These are phyloP conservation scores for Ogataea polymorpha DNA, from an alignment of 805 yeast species.

Conservation along the genomic window DNA sequence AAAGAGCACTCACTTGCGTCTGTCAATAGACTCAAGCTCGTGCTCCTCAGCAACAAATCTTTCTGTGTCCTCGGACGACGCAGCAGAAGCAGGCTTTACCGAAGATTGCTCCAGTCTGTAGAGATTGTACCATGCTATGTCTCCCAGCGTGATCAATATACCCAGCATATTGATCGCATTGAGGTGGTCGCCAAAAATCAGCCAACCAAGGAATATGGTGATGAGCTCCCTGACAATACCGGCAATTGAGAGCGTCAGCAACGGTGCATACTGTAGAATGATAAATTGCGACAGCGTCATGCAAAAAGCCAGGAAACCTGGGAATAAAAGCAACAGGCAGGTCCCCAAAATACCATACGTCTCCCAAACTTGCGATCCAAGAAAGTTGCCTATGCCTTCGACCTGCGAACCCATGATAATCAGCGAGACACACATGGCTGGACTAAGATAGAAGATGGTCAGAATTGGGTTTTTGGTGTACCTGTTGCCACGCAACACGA, in stretches of 20 bases:
- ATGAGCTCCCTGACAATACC: slow-evolving; percentile 90
- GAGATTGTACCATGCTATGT: slow-evolving; percentile 76
- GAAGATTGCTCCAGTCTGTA: slow-evolving; percentile 40
- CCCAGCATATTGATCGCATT: slow-evolving; percentile 68
- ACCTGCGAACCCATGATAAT: slow-evolving; percentile 58
- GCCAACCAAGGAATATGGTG: slow-evolving; percentile 63
- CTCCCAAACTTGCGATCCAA: slow-evolving; percentile 55
- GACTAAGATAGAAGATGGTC: slow-evolving; percentile 77
- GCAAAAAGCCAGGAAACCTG: slow-evolving; percentile 79
- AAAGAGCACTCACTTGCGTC: slow-evolving; percentile 5
- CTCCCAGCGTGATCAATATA: slow-evolving; percentile 61
- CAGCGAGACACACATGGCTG: slow-evolving; percentile 66
- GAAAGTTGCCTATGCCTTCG: slow-evolving; percentile 62
- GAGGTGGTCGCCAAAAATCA: slow-evolving; percentile 69
- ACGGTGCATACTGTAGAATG: slow-evolving; percentile 72
- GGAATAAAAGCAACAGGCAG: slow-evolving; percentile 55
- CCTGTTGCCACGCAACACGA: slow-evolving; percentile 58
- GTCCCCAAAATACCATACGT: slow-evolving; percentile 52
- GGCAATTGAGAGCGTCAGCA: slow-evolving; percentile 77
- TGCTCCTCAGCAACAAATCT: slow-evolving; percentile 15
- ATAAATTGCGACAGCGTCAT: slow-evolving; percentile 85
- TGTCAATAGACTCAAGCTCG: slow-evolving; percentile 15
- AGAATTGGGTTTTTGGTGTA: slow-evolving; percentile 67
- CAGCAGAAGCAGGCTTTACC: slow-evolving; percentile 7
- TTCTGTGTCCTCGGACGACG: slow-evolving; percentile 18